phyloP scores from a whole-genome alignment of 176 grass and related monocot genomes.

The Themeda triandra region DNA sequence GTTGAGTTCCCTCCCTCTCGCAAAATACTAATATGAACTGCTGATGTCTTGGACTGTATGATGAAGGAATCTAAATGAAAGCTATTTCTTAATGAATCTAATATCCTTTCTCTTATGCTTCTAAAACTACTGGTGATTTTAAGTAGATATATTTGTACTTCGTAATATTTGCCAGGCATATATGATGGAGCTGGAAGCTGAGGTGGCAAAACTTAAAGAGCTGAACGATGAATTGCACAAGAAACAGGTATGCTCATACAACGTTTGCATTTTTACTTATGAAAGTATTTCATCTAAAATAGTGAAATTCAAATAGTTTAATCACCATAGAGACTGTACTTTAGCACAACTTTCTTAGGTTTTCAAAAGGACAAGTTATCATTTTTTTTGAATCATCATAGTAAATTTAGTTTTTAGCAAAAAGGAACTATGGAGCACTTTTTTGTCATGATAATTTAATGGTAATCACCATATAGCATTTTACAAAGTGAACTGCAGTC shows the following conservation, averaged over 20 bases:
- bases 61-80: neutral
- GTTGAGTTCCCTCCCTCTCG: too few species aligned
- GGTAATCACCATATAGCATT: neutral
- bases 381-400: neutral
- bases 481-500: neutral
- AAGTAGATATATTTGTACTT: neutral
- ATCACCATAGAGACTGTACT: neutral
- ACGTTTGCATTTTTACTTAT: neutral
- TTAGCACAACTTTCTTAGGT: neutral
- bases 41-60: neutral
- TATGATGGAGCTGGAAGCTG: conserved; percentile 84
- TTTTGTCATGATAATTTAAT: neutral
- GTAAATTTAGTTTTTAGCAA: neutral
- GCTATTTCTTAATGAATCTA: neutral
- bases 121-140: neutral
- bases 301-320: neutral
- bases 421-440: neutral
- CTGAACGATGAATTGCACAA: conserved; percentile 63
- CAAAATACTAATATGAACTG: neutral
- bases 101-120: neutral
- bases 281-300: neutral
- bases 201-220: conserved; percentile 84
- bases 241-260: conserved; percentile 57
- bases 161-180: conserved; percentile 46
- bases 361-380: neutral